Conservation (phyloP, 1,284 basidiomycete species). For the Ustilago trichophora region DNA sequence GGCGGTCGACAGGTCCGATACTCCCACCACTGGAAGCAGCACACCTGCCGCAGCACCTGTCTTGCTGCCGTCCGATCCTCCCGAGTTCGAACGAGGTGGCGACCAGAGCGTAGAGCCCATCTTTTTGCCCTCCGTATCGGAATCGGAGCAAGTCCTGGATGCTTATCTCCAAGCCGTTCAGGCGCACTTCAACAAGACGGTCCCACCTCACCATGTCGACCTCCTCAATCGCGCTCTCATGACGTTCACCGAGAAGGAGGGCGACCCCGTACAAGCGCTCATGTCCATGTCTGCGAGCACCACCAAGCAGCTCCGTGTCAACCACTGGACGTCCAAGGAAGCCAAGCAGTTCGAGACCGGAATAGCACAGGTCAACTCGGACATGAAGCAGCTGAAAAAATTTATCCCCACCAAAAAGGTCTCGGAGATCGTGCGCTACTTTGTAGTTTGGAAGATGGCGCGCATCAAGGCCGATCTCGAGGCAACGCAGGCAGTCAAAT, state of each 20-base stretch:
- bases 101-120: constrained; percentile 77
- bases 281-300: constrained; percentile 73
- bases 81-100: constrained; percentile 73
- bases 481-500: constrained; percentile 17
- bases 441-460: constrained; percentile 83
- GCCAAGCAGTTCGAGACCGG: constrained; percentile 78
- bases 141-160: constrained; percentile 71
- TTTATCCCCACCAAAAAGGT: constrained; percentile 77
- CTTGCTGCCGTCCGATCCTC: constrained; percentile 59
- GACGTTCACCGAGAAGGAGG: constrained; percentile 76
- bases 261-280: constrained; percentile 80
- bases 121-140: constrained; percentile 68
- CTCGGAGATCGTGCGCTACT: constrained; percentile 82
- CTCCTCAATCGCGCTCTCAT: constrained; percentile 85
- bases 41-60: constrained; percentile 22
- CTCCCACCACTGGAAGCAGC: constrained; percentile 33
- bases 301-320: constrained; percentile 71
- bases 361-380: constrained; percentile 76
- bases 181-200: constrained; percentile 30
- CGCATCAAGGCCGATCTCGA: constrained; percentile 40
- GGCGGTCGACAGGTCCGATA: constrained; percentile 35
- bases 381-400: constrained; percentile 79
- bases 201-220: constrained; percentile 74
- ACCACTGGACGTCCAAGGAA: constrained; percentile 76
- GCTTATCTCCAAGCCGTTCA: constrained; percentile 74